Base-by-base conservation (phyloP, 2,329 filamentous ascomycete genomes). In the Myriosclerotinia scirpicola region DNA sequence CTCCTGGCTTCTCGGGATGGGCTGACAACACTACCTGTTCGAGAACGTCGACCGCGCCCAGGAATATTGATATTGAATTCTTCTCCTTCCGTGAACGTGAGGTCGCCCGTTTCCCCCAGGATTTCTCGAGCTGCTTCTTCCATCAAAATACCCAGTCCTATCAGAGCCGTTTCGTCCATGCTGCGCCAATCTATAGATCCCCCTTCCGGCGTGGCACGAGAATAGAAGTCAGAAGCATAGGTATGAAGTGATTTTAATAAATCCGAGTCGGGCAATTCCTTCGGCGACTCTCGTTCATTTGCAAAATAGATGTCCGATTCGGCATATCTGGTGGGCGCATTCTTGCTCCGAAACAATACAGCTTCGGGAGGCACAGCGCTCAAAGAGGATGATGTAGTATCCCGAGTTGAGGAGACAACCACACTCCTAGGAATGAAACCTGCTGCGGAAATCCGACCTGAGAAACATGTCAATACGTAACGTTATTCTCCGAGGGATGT, bases 161-260 rank as follows among this genome's bases (percentile, higher is more conserved):
- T 79, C 67, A 94, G 80, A 5, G 90, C 90, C 17, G 90, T 92
- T 79, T 92, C 91, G 74, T 94, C 90, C 84, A 94, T 86, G 76
- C 86, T 90, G 70, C 82, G 78, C 74, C 78, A 83, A 60, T 80
- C 78, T 36, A 72, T 75, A n/a, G 69, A 66, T 22, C 74, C 78
- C 7, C 70, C 66, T 61, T 73, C 71, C 50, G 58, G 38, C 30
- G 70, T 71, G 52, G 71, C 68, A 22, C 71, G 70, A 50, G 80
- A 80, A 77, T 92, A 93, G 75, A 87, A 90, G 66, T 85, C 83
- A 64, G 89, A 87, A 1, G 86, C 76, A 73, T 93, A 93, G 38
- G 79, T 79, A 77, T 93, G 90, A 5, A 92, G 75, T 0, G 86
- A 84, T 75, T 87, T 89, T 64, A 93, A 79, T 56, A 93, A 79